Conservation (phyloP, 441 rosid genomes). For the Bruguiera hainesii region DNA sequence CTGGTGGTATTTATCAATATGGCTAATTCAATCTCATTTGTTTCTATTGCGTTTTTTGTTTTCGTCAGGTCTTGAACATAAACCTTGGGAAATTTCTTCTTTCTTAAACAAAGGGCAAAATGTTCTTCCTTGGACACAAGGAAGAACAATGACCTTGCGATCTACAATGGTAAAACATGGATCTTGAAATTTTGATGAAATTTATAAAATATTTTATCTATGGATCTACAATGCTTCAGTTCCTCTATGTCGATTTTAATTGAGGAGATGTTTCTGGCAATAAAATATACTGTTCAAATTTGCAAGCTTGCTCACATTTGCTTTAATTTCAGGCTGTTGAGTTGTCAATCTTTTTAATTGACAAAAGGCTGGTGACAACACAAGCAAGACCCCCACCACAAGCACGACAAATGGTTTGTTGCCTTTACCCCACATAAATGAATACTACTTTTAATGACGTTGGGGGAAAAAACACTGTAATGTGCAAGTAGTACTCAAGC, state of each 20-base stretch:
- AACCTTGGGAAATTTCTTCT: constrained; percentile 31
- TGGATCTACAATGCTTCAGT: neutral
- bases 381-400: constrained; percentile 68
- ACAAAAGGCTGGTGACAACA: constrained; percentile 47
- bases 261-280: constrained; percentile 3
- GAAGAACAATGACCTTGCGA: constrained; percentile 34
- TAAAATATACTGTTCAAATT: constrained; percentile 3
- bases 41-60: constrained; percentile 15
- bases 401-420: constrained; percentile 59
- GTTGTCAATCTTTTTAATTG: constrained; percentile 35
- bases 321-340: constrained; percentile 45
- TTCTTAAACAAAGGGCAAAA: constrained; percentile 35
- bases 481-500: neutral
- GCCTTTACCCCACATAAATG: constrained; percentile 11
- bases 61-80: constrained; percentile 40
- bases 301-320: neutral
- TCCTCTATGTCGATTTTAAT: neutral
- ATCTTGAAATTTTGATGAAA: constrained; percentile 10
- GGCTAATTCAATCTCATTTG: neutral
- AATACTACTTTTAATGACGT: neutral
- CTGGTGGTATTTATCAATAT: neutral
- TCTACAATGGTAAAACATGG: constrained; percentile 39
- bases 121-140: constrained; percentile 36
- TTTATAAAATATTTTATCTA: constrained; percentile 4
- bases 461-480: neutral